Percentiles rank a stretch among this genome's conserved stretches.
These are phyloP conservation scores for Fusarium sambucinum DNA, from an alignment of 2,329 filamentous ascomycete genomes.

Conservation along the genomic window DNA sequence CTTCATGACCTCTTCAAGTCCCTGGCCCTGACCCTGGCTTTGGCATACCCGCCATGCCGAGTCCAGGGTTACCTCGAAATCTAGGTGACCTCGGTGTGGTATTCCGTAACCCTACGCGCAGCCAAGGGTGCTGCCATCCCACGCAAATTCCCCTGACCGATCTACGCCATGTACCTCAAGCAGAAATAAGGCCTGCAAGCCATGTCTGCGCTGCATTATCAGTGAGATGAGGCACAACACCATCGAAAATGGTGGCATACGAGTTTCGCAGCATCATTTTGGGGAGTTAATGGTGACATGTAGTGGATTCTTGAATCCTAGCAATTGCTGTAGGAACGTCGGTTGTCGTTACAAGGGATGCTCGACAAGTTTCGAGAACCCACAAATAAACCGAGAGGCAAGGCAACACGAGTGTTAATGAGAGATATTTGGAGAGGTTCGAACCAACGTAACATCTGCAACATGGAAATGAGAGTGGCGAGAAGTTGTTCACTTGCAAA, in stretches of 20 bases:
- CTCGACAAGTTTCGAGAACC: slow-evolving; percentile 13
- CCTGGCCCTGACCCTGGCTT: slow-evolving; percentile 13
- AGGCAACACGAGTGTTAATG: background rate
- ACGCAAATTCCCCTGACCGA: slow-evolving; percentile 41
- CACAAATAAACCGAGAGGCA: slow-evolving; percentile 28
- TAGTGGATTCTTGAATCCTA: background rate
- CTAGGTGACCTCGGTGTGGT: slow-evolving; percentile 38
- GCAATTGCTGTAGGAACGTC: background rate
- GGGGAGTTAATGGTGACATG: background rate
- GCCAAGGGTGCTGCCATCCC: slow-evolving; percentile 38
- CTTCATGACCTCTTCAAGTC: slow-evolving; percentile 6
- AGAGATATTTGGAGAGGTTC: slow-evolving; percentile 10
- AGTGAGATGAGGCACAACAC: slow-evolving; percentile 9
- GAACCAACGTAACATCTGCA: slow-evolving; percentile 6
- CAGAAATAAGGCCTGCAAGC: slow-evolving; percentile 26
- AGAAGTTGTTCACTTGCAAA: slow-evolving; percentile 3
- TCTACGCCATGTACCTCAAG: slow-evolving; percentile 26
- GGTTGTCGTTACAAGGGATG: background rate
- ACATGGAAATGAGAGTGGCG: slow-evolving; percentile 19
- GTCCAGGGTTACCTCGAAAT: slow-evolving; percentile 31
- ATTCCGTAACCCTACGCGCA: slow-evolving; percentile 38
- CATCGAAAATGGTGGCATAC: slow-evolving; percentile 1
- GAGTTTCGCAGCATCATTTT: slow-evolving; percentile 14
- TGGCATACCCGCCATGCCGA: slow-evolving; percentile 25
- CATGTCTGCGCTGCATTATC: slow-evolving; percentile 23